These are phyloP conservation scores for Dalbergia oliveri DNA, from an alignment of 306 rosid genomes.

Conservation along the genomic window DNA sequence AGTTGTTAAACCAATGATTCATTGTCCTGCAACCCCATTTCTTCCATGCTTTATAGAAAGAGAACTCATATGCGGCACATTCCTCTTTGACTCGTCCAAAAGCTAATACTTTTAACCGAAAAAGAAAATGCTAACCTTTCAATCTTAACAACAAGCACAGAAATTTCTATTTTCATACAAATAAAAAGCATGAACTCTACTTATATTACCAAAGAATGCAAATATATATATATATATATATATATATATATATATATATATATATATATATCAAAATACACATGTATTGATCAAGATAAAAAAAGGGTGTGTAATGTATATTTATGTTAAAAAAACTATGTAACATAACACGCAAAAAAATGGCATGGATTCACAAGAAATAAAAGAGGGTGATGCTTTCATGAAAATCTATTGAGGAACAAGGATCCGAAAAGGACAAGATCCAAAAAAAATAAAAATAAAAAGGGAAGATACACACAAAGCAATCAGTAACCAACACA, in stretches of 20 bases:
- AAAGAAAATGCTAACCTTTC: background rate
- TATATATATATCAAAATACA: no score
- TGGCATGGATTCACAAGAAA: background rate
- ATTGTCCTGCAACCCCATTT: background rate
- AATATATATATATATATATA: background rate
- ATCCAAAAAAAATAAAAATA: background rate
- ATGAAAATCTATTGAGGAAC: constrained; percentile 29
- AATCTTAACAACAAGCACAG: background rate
- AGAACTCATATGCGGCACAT: constrained; percentile 32
- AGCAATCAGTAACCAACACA: constrained; percentile 8
- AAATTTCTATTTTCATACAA: background rate
- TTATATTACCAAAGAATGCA: no score
- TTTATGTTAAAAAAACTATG: no score
- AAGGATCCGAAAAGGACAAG: constrained; percentile 5
- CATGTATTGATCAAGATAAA: no score
- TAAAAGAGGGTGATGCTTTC: constrained; percentile 19
- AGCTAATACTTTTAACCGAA: background rate
- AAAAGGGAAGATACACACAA: constrained; percentile 5
- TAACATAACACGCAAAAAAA: no score
- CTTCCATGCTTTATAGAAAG: background rate
- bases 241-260: no score
- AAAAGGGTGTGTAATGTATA: no score
- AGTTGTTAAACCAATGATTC: no score
- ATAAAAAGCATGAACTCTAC: background rate
- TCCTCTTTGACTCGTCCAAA: constrained; percentile 33